These are phyloP conservation scores for Lachnellula hyalina DNA, from an alignment of 2,329 filamentous ascomycete species.

Conservation along the genomic window DNA sequence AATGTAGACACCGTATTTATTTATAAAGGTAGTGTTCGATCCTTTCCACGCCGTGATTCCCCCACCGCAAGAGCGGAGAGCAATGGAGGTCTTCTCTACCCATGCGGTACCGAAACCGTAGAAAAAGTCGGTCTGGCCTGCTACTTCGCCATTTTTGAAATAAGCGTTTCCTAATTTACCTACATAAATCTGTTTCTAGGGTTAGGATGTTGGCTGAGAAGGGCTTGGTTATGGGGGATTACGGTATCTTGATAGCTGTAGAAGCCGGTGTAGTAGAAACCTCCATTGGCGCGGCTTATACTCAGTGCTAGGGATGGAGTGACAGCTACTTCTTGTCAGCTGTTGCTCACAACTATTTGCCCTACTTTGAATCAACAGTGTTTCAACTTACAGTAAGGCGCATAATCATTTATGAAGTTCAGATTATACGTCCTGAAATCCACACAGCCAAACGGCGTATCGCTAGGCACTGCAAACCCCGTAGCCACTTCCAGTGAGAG, in stretches of 20 bases:
- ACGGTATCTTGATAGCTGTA: constrained; percentile 65
- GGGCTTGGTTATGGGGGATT: background rate
- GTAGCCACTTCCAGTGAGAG: constrained; percentile 55
- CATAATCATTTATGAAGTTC: constrained; percentile 57
- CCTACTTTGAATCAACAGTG: background rate
- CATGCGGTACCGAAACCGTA: constrained; percentile 53
- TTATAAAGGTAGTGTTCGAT: constrained; percentile 58
- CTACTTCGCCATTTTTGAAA: constrained; percentile 55
- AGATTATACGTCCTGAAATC: constrained; percentile 65
- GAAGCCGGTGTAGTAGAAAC: constrained; percentile 62
- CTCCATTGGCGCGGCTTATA: constrained; percentile 57
- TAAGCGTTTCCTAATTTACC: constrained; percentile 63
- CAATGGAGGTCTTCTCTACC: constrained; percentile 48
- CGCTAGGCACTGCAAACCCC: constrained; percentile 53
- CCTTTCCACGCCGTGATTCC: constrained; percentile 68
- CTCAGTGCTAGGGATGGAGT: constrained; percentile 57
- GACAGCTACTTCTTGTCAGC: constrained; percentile 29
- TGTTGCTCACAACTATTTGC: background rate
- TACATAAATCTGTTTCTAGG: constrained; percentile 47
- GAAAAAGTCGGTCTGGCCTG: constrained; percentile 63
- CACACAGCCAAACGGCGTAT: constrained; percentile 56
- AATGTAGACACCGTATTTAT: constrained; percentile 65
- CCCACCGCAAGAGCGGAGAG: constrained; percentile 56
- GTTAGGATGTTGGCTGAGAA: background rate
- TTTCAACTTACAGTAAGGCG: constrained; percentile 31